A percentile compares a stretch with the other conserved stretches of the same genome.
These are phyloP conservation scores for Septoria petroselini DNA, from an alignment of 2,329 filamentous ascomycete genomes.

Conservation along the genomic window DNA sequence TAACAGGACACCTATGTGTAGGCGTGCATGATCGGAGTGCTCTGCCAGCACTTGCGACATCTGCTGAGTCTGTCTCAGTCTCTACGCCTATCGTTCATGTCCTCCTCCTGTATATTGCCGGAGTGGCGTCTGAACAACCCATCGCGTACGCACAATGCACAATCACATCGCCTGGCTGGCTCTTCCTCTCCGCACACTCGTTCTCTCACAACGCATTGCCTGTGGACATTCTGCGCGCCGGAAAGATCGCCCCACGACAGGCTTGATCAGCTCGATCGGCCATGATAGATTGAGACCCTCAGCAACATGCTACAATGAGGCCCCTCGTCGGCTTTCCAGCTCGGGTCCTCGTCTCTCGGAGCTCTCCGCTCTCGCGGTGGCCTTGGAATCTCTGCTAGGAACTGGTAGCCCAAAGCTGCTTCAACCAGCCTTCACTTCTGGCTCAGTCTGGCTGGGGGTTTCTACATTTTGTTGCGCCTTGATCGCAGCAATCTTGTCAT, in stretches of 20 bases:
- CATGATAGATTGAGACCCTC: neutral
- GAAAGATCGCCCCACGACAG: no score
- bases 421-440: neutral
- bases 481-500: slow-evolving; percentile 66
- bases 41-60: neutral
- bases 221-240: no score
- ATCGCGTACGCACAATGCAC: no score
- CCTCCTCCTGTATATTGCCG: no score
- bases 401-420: neutral
- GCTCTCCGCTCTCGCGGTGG: neutral
- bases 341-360: neutral
- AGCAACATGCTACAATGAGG: no score
- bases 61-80: neutral
- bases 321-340: neutral
- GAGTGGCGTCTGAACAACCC: no score
- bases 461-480: slow-evolving; percentile 28
- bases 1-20: neutral
- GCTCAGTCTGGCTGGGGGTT: neutral
- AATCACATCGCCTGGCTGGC: no score
- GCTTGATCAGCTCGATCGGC: no score
- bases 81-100: neutral
- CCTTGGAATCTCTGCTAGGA: neutral
- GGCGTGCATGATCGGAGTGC: neutral
- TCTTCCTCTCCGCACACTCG: no score
- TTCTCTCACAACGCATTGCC: no score